These are phyloP conservation scores for Tubosaeta brunneosetosa DNA, from an alignment of 768 basidiomycete genomes.

Conservation along the genomic window DNA sequence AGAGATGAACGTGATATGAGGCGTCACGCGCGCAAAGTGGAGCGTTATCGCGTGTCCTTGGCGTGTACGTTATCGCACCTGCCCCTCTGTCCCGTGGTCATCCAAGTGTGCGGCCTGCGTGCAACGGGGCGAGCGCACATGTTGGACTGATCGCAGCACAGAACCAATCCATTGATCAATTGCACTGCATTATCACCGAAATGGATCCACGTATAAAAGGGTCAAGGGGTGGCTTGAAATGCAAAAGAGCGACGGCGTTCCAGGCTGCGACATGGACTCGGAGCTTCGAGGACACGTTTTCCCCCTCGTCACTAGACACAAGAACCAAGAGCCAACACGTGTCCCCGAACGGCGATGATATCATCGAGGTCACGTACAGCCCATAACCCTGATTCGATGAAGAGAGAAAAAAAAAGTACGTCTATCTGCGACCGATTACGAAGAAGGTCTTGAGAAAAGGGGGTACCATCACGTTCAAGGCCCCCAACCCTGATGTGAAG, in stretches of 20 bases:
- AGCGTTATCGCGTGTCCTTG: background rate
- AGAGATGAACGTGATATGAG: background rate
- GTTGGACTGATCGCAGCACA: too few relatives aligned
- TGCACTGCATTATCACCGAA: background rate
- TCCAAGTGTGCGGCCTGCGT: too few relatives aligned
- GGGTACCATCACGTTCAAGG: background rate
- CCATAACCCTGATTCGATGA: background rate
- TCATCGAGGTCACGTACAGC: background rate
- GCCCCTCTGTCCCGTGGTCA: too few relatives aligned
- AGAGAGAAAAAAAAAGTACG: background rate
- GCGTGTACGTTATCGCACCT: background rate
- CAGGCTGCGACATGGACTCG: too few relatives aligned
- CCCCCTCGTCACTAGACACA: too few relatives aligned
- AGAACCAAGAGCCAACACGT: background rate
- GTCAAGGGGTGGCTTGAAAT: too few relatives aligned
- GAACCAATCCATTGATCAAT: too few relatives aligned
- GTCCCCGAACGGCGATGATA: background rate
- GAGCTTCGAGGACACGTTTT: too few relatives aligned
- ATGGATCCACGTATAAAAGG: too few relatives aligned
- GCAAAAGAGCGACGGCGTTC: too few relatives aligned
- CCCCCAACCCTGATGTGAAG: slow-evolving; percentile 2
- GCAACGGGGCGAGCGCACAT: too few relatives aligned
- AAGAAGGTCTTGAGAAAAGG: background rate
- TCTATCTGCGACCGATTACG: background rate
- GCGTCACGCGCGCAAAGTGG: background rate